Conservation (phyloP, 129 eudicot genomes). For the Mikania micrantha region DNA sequence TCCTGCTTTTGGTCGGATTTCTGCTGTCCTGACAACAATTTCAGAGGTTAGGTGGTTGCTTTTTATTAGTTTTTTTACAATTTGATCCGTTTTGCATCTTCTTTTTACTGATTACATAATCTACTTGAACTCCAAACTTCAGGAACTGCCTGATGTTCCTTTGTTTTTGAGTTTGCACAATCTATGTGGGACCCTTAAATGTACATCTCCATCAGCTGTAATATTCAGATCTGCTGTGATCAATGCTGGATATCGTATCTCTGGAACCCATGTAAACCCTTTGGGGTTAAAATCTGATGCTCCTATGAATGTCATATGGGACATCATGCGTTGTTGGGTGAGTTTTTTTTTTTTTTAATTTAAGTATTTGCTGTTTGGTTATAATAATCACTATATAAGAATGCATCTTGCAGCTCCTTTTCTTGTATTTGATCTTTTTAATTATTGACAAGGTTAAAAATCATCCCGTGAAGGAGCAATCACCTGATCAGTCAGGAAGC, state of each 20-base stretch:
- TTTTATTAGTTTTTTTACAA: too few relatives aligned
- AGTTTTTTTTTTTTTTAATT: background rate
- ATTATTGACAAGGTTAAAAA: slow-evolving; percentile 47
- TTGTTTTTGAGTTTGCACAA: slow-evolving; percentile 86
- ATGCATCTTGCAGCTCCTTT: background rate
- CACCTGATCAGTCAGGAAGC: slow-evolving; percentile 75
- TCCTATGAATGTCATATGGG: slow-evolving; percentile 97
- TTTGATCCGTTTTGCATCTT: too few relatives aligned
- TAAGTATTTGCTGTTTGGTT: background rate
- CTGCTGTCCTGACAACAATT: slow-evolving; percentile 82
- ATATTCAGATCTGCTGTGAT: slow-evolving; percentile 85
- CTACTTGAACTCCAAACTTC: slow-evolving; percentile 11
- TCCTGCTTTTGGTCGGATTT: slow-evolving; percentile 78
- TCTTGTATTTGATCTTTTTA: background rate
- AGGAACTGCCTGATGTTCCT: slow-evolving; percentile 92
- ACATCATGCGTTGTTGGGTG: slow-evolving; percentile 99
- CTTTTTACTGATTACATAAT: background rate
- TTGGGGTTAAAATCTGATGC: slow-evolving; percentile 91
- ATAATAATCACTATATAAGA: background rate
- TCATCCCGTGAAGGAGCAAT: slow-evolving; percentile 92
- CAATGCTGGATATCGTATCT: slow-evolving; percentile 92
- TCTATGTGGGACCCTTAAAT: slow-evolving; percentile 86
- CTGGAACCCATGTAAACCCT: slow-evolving; percentile 84
- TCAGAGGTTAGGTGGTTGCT: slow-evolving; percentile 48
- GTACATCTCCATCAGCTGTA: slow-evolving; percentile 94